Evolutionary conservation across 2,329 filamentous ascomycete genomes (phyloP).

Genomic region (Immersiporthe knoxdaviesiana): DNA sequence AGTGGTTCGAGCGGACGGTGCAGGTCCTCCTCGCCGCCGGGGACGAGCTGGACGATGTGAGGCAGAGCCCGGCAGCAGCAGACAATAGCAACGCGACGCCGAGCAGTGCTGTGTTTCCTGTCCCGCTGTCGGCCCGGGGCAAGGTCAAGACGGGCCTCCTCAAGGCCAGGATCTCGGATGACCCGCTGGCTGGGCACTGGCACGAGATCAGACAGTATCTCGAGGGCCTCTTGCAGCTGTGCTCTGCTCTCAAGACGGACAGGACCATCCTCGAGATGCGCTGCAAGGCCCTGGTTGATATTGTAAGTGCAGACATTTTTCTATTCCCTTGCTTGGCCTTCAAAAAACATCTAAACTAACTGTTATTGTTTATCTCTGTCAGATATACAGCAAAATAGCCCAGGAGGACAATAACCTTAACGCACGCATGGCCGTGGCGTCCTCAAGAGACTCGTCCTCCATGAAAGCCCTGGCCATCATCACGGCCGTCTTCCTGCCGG

Average conservation of each 20-base stretch:
- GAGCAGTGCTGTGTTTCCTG: conserved; percentile 19
- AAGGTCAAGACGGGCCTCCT: conserved; percentile 29
- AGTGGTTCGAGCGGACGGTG: conserved; percentile 52
- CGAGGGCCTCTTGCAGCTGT: conserved; percentile 48
- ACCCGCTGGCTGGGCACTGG: conserved; percentile 45
- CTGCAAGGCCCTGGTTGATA: conserved; percentile 51
- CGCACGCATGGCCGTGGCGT: conserved; percentile 46
- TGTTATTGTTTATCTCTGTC: not conserved
- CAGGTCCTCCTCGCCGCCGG: conserved; percentile 49
- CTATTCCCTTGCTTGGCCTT: too few relatives aligned
- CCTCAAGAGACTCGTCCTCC: conserved; percentile 48
- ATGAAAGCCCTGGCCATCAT: conserved; percentile 54
- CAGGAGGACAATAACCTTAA: conserved; percentile 53
- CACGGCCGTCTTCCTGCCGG: conserved; percentile 52
- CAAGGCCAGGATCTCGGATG: conserved; percentile 29
- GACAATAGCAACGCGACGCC: conserved; percentile 24
- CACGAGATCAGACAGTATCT: conserved; percentile 52
- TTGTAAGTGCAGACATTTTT: conserved; percentile 35
- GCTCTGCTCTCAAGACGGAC: conserved; percentile 50
- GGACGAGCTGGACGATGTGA: conserved; percentile 44
- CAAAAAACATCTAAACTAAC: too few relatives aligned
- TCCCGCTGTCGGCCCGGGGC: conserved; percentile 29
- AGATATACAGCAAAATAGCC: conserved; percentile 54
- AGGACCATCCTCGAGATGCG: conserved; percentile 50
- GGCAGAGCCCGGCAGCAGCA: conserved; percentile 30